phyloP scores from a whole-genome alignment of 2,329 filamentous ascomycete species.

The Epichloe festucae region DNA sequence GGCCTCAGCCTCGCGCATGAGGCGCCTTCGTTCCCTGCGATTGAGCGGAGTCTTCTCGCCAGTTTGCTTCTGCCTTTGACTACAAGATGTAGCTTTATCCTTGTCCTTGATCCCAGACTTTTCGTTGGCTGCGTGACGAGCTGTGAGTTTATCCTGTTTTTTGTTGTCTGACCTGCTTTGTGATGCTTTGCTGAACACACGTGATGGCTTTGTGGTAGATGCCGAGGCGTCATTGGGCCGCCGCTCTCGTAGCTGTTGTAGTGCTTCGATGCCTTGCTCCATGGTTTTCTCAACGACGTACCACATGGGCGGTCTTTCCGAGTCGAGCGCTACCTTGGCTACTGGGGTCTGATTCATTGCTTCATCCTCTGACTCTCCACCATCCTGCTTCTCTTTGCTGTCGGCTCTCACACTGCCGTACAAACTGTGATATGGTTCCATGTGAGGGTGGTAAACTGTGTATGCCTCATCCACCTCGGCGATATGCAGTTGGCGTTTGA shows the following conservation, averaged over 20 bases:
- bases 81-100: slow-evolving; percentile 4
- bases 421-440: slow-evolving; percentile 56
- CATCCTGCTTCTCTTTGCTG: slow-evolving; percentile 23
- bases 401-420: slow-evolving; percentile 31
- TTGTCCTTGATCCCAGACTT: slow-evolving; percentile 11
- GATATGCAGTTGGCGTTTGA: slow-evolving; percentile 48
- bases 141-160: not conserved
- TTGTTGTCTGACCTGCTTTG: not conserved
- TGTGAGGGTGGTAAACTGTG: slow-evolving; percentile 56
- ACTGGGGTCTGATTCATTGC: slow-evolving; percentile 21
- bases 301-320: slow-evolving; percentile 52
- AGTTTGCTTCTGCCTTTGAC: slow-evolving; percentile 7
- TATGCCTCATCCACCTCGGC: slow-evolving; percentile 67
- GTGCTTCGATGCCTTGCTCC: slow-evolving; percentile 35
- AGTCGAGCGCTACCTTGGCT: slow-evolving; percentile 30
- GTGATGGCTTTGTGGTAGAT: slow-evolving; percentile 7
- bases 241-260: slow-evolving; percentile 45
- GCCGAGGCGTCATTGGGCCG: slow-evolving; percentile 13
- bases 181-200: not conserved
- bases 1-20: slow-evolving; percentile 22
- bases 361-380: slow-evolving; percentile 27
- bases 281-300: slow-evolving; percentile 50
- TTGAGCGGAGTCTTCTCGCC: slow-evolving; percentile 19
- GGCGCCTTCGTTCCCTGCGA: slow-evolving; percentile 21
- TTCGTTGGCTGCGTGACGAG: slow-evolving; percentile 4